Evolutionary conservation across 1,284 basidiomycete species (phyloP).

Genomic region (Moesziomyces parantarcticus): DNA sequence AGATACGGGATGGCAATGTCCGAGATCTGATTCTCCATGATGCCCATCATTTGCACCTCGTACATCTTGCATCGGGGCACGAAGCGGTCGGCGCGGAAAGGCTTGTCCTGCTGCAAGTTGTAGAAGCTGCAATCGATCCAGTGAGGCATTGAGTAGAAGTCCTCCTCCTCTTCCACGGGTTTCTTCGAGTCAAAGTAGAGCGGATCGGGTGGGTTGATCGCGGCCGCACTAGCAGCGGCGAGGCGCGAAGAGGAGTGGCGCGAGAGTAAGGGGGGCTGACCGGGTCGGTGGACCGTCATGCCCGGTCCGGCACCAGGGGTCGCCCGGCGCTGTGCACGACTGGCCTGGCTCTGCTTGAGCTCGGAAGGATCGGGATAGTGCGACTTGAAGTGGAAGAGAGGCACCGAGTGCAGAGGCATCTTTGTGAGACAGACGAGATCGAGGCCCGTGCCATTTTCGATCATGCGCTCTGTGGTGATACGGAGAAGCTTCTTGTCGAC

Average conservation of each 20-base stretch:
- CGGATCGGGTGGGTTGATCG: slow-evolving; percentile 52
- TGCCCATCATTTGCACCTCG: slow-evolving; percentile 66
- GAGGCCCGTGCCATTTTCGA: slow-evolving; percentile 90
- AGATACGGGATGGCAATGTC: slow-evolving; percentile 64
- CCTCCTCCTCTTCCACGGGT: slow-evolving; percentile 31
- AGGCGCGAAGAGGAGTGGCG: slow-evolving; percentile 37
- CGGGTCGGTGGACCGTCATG: slow-evolving; percentile 24
- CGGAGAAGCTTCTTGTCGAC: slow-evolving; percentile 90
- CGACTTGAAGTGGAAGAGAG: slow-evolving; percentile 67
- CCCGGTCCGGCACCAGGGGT: slow-evolving; percentile 32
- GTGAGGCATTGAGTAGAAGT: slow-evolving; percentile 64
- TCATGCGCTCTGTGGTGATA: slow-evolving; percentile 92
- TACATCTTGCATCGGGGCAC: slow-evolving; percentile 68
- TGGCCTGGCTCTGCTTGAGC: slow-evolving; percentile 27
- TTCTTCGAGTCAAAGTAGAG: slow-evolving; percentile 58
- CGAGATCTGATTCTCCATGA: slow-evolving; percentile 65
- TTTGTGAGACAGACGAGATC: slow-evolving; percentile 92
- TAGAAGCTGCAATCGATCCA: slow-evolving; percentile 68
- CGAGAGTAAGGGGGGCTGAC: slow-evolving; percentile 25
- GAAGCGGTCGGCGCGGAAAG: slow-evolving; percentile 63
- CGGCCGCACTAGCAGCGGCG: slow-evolving; percentile 4
- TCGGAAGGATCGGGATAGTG: slow-evolving; percentile 46
- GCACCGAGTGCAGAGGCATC: slow-evolving; percentile 86
- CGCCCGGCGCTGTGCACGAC: slow-evolving; percentile 16
- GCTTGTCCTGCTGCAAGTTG: slow-evolving; percentile 66